phyloP scores from a whole-genome alignment of 805 yeast species.

The Candida krabiensis region DNA sequence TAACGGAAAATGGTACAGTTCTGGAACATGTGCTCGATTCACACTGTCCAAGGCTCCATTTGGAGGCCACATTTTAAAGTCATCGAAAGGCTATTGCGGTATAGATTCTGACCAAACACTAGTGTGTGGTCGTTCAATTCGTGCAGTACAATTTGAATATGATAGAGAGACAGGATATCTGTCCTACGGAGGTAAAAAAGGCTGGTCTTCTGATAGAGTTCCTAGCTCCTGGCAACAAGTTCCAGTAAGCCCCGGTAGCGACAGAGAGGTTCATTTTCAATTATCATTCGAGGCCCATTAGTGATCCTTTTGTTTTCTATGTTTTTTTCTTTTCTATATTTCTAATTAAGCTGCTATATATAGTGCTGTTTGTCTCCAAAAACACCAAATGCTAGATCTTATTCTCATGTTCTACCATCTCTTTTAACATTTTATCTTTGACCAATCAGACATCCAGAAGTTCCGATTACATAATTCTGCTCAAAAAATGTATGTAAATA shows the following conservation, averaged over 20 bases:
- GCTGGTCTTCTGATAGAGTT: slow-evolving; percentile 55
- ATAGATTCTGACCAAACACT: slow-evolving; percentile 33
- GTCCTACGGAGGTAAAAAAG: slow-evolving; percentile 58
- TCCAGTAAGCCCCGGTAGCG: slow-evolving; percentile 45
- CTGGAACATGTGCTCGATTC: slow-evolving; percentile 86
- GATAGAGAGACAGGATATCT: slow-evolving; percentile 45
- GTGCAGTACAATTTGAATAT: slow-evolving; percentile 58
- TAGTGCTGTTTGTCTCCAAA: too few species aligned
- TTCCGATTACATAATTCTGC: slow-evolving; percentile 1
- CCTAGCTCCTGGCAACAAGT: slow-evolving; percentile 50
- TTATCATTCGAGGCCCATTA: slow-evolving; percentile 32
- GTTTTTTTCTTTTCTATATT: too few species aligned
- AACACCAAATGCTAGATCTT: too few species aligned
- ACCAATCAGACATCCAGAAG: background rate
- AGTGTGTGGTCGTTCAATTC: slow-evolving; percentile 29
- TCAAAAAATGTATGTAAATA: too few species aligned
- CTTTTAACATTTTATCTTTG: background rate
- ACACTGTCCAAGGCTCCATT: slow-evolving; percentile 54
- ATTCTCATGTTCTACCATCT: too few species aligned
- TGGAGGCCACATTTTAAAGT: slow-evolving; percentile 70
- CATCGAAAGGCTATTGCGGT: slow-evolving; percentile 77
- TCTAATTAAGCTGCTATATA: too few species aligned
- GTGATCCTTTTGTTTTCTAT: too few species aligned
- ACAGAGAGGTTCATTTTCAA: slow-evolving; percentile 38
- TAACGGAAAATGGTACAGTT: slow-evolving; percentile 80